Base-by-base conservation (phyloP, 2,329 filamentous ascomycete species). In the Penicillium expansum region DNA sequence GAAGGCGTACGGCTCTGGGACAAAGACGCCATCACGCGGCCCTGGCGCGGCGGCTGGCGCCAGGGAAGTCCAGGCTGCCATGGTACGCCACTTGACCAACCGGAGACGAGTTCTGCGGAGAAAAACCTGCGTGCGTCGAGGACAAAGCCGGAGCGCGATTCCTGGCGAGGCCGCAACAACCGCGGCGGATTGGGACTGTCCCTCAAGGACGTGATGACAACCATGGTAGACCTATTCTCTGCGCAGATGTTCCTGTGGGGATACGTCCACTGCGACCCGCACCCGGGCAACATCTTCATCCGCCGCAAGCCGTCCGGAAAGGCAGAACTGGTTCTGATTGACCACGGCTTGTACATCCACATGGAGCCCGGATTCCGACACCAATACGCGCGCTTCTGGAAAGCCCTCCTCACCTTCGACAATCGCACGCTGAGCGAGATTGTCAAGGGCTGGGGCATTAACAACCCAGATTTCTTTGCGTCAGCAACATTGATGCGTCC, bases 191-290 rank as follows among this genome's bases (percentile, higher is more conserved):
- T 97, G 0, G 94, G 94, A 0, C 79, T 99, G 3, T 86, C 85
- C 8, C 80, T 91, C 30, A 90, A 89, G 69, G 88, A 93, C 57
- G 91, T 97, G 57, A 97, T 97, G 94, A 89, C 88, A 6, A 97
- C 91, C 32, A 97, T 97, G 86, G 85, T 97, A 48, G 93, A 97
- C 72, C 83, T 97, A 33, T 99, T 97, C 79, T 90, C 88, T n/a
- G 92, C 91, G 2, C 93, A 97, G 71, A 97, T 97, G 83, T 99
- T 97, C 80, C 88, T 96, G 62, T 97, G 91, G 90, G 94, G 94
- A 13, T 84, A 90, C 42, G 90, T 97, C 0, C 93, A 99, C 78
- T 97, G 93, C 76, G 94, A 99, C 72, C 94, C 94, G 10, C 94
- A 99, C 70, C 94, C 94, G 1, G 93, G 93, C 29, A 99, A 99